Evolutionary conservation across 2,329 filamentous ascomycete species (phyloP).

Genomic region (Ceratocystis smalleyi): DNA sequence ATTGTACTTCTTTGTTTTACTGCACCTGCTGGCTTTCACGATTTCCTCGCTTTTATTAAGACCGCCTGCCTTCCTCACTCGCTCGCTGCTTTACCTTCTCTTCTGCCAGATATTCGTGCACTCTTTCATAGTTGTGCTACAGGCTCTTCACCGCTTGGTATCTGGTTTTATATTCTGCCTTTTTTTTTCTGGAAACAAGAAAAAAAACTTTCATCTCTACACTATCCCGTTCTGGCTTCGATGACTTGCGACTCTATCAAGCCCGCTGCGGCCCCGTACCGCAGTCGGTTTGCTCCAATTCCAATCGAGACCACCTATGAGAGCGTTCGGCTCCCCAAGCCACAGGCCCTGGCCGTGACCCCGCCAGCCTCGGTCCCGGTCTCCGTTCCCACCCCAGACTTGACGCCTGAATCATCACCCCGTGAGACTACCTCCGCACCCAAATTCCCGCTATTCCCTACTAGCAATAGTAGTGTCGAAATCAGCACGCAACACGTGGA

Average conservation of each 20-base stretch:
- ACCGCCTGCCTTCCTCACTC: background rate
- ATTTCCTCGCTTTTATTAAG: background rate
- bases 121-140: background rate
- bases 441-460: background rate
- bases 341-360: background rate
- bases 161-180: background rate
- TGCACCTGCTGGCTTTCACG: background rate
- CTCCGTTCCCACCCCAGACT: slow-evolving; percentile 41
- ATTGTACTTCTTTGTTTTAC: background rate
- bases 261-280: slow-evolving; percentile 21
- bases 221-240: slow-evolving; percentile 11
- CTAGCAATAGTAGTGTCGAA: background rate
- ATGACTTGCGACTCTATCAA: slow-evolving; percentile 6
- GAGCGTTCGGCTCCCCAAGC: slow-evolving; percentile 31
- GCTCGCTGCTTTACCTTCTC: background rate
- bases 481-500: slow-evolving; percentile 10
- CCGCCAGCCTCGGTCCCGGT: background rate
- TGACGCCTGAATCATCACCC: slow-evolving; percentile 39
- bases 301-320: slow-evolving; percentile 59
- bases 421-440: slow-evolving; percentile 20
- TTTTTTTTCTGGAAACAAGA: too few species aligned
- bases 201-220: background rate
- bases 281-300: slow-evolving; percentile 49
- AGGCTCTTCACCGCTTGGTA: background rate
- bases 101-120: background rate